These are phyloP conservation scores for Beauveria sp. DNA, from an alignment of 2,329 filamentous ascomycete species.

Conservation along the genomic window DNA sequence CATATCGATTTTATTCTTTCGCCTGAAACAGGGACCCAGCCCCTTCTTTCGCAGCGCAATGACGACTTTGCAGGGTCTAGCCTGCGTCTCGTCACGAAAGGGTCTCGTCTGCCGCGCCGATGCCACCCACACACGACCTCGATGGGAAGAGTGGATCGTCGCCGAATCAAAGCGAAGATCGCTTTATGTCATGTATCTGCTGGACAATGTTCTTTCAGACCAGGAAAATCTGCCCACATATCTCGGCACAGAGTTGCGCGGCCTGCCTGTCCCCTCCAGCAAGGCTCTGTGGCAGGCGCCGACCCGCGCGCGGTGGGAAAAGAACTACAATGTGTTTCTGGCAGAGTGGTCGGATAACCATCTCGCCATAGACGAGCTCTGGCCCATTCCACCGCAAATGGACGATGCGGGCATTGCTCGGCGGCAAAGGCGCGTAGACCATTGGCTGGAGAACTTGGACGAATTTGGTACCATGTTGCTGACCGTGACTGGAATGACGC, in stretches of 20 bases:
- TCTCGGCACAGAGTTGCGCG: conserved; percentile 39
- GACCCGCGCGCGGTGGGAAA: conserved; percentile 32
- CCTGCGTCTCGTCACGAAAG: conserved; percentile 28
- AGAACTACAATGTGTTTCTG: conserved; percentile 33
- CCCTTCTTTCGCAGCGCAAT: conserved; percentile 34
- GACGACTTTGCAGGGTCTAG: conserved; percentile 43
- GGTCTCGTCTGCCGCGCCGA: conserved; percentile 40
- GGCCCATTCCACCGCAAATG: conserved; percentile 30
- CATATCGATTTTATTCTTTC: conserved; percentile 39
- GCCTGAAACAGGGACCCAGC: conserved; percentile 17
- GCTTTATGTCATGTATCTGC: conserved; percentile 44
- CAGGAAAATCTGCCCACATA: conserved; percentile 37
- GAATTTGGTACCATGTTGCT: conserved; percentile 48
- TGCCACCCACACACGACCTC: conserved; percentile 28
- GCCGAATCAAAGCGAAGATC: conserved; percentile 45
- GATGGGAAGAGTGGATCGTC: conserved; percentile 47
- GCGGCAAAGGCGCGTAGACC: conserved; percentile 32
- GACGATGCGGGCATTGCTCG: conserved; percentile 21
- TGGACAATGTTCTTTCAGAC: conserved; percentile 40
- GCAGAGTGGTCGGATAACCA: conserved; percentile 32
- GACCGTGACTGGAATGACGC: conserved; percentile 37
- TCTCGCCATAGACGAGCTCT: conserved; percentile 43
- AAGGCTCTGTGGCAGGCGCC: conserved; percentile 36
- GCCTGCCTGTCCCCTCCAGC: conserved; percentile 32
- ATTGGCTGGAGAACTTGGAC: conserved; percentile 43